Evolutionary conservation across 2,329 filamentous ascomycete species (phyloP), one percentile per base, ranked within the genome.

Genomic region (Fusarium agapanthi): DNA sequence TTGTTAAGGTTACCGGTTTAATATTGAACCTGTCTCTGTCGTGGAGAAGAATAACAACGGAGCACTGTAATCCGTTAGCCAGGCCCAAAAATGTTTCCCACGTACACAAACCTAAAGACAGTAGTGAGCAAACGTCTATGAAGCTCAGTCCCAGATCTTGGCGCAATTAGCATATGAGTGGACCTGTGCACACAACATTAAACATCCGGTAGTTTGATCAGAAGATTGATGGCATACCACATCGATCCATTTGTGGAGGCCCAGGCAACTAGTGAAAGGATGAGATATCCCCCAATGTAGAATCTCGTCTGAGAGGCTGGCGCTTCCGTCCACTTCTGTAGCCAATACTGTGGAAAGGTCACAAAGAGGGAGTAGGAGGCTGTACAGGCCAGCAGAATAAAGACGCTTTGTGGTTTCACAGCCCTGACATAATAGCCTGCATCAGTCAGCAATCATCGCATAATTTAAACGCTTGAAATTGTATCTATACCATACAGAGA

Each of bases 271-370:
- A 58, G 32, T 15, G 55, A 58, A 35, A 58, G 20, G 2, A 48
- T 20, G 8, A 58, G 6, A 3, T 58, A 58, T 11, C 55, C 55
- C 20, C 4, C 41, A 3, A 58, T 15, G 12, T 57, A 57, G 24
- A 57, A 57, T 7, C 0, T 57, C 5, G 24, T 37, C 8, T 37
- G 20, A 1, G 54, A 37, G 2, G 0, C 14, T 7, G 41, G 32
- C 0, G 55, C 13, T 20, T 57, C 32, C 3, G 55, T 57, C 55
- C 55, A 57, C 40, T 30, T 48, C 32, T 57, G 41, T 2, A 57
- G 24, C 55, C 55, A 57, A 8, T 48, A 57, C 14, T 57, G 55
- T 6, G 55, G 55, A n/a, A 57, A 57, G 1, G 30, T 57, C 11
- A 57, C 41, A 1, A 57, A 57, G 20, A 48, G n/a, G 14, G 55